These are phyloP conservation scores for Suillus clintonianus DNA, from an alignment of 768 basidiomycete genomes.

Conservation along the genomic window DNA sequence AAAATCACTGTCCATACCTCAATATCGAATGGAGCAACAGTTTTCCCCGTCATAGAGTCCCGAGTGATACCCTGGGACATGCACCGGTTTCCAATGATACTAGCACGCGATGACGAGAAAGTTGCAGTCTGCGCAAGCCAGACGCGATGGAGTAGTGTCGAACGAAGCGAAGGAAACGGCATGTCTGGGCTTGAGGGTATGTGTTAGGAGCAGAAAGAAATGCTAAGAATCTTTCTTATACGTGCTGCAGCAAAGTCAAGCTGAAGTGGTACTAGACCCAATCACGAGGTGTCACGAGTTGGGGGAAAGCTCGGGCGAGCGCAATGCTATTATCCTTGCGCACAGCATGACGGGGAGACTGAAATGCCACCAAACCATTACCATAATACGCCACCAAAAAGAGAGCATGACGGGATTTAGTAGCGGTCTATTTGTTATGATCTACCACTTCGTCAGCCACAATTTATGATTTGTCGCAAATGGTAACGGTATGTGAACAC, in stretches of 20 bases:
- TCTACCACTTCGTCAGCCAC: neutral
- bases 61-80: constrained; percentile 13
- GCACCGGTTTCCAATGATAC: constrained; percentile 6
- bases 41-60: constrained; percentile 55
- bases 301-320: neutral
- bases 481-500: neutral
- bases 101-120: constrained; percentile 8
- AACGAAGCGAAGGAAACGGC: constrained; percentile 13
- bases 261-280: neutral
- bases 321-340: neutral
- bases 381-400: neutral
- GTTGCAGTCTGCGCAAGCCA: constrained; percentile 4
- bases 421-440: neutral
- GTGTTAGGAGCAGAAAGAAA: neutral
- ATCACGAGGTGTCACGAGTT: neutral
- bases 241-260: neutral
- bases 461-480: neutral
- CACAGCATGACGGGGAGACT: neutral
- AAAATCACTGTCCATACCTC: constrained; percentile 39
- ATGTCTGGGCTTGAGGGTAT: constrained; percentile 14
- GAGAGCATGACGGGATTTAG: neutral
- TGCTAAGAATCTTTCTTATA: neutral
- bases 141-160: constrained; percentile 10
- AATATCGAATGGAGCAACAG: constrained; percentile 46
- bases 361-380: neutral